phyloP scores from a whole-genome alignment of 352 stramenopile genomes.

The Saprolegnia parasitica region DNA sequence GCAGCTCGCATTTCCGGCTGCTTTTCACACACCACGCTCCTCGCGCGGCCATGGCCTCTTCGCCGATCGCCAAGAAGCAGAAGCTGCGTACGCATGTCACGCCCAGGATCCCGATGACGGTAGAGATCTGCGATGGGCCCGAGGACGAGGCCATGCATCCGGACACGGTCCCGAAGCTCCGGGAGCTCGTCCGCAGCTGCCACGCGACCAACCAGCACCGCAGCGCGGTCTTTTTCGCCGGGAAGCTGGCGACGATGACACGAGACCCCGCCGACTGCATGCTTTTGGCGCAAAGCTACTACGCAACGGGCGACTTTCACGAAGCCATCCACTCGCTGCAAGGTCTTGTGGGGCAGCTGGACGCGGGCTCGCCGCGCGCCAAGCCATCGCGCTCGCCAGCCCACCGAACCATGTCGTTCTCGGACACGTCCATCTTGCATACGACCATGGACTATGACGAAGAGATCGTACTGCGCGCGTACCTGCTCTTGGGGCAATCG shows the following conservation, averaged over 20 bases:
- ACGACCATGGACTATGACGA: slow-evolving; percentile 13
- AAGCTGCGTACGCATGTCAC: slow-evolving; percentile 28
- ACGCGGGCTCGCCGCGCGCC: slow-evolving; percentile 22
- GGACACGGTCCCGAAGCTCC: slow-evolving; percentile 44
- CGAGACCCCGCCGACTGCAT: slow-evolving; percentile 48
- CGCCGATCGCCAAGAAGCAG: slow-evolving; percentile 26
- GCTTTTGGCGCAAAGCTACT: slow-evolving; percentile 75
- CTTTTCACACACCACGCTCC: too few relatives aligned
- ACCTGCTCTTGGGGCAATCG: slow-evolving; percentile 58
- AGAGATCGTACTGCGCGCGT: slow-evolving; percentile 42
- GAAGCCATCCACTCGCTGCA: slow-evolving; percentile 65
- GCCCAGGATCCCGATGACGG: slow-evolving; percentile 43
- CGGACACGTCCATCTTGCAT: slow-evolving; percentile 7
- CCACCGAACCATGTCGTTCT: neutral
- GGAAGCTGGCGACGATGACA: slow-evolving; percentile 51
- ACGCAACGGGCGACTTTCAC: slow-evolving; percentile 59
- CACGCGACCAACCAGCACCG: slow-evolving; percentile 17
- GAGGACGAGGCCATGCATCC: slow-evolving; percentile 66
- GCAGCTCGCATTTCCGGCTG: too few relatives aligned
- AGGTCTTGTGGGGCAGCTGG: slow-evolving; percentile 25
- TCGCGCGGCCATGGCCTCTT: slow-evolving; percentile 14
- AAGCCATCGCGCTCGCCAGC: neutral
- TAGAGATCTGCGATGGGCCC: slow-evolving; percentile 43
- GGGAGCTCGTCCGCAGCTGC: slow-evolving; percentile 13
- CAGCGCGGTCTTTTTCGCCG: slow-evolving; percentile 27